Conservation (phyloP, 108 stramenopile species). For the Hondaea fermentalgiana region DNA sequence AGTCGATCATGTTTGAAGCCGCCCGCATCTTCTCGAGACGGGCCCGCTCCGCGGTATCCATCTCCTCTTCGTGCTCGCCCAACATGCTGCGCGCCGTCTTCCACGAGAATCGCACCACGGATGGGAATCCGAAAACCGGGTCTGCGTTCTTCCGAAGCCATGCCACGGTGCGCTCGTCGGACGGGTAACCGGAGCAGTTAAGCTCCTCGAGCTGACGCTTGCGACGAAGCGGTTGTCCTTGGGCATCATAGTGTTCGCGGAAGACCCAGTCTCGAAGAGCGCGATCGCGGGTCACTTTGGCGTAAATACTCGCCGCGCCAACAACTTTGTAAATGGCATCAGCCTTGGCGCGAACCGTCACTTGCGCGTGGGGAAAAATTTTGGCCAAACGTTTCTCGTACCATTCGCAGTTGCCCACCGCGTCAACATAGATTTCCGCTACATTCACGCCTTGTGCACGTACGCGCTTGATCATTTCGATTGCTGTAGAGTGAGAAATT, state of each 20-base stretch:
- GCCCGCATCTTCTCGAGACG: neutral
- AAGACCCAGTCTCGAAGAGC: conserved; percentile 7
- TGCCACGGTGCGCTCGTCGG: neutral
- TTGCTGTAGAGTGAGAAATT: conserved; percentile 68
- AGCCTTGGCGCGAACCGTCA: conserved; percentile 80
- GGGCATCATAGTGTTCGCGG: conserved; percentile 5
- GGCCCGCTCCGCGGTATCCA: neutral
- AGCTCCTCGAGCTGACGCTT: neutral
- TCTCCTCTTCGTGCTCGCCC: neutral
- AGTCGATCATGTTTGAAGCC: neutral
- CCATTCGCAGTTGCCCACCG: conserved; percentile 63
- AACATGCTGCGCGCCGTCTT: neutral
- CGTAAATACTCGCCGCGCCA: conserved; percentile 61
- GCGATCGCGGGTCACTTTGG: conserved; percentile 67
- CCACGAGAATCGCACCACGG: neutral
- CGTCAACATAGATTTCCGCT: conserved; percentile 63
- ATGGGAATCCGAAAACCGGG: neutral
- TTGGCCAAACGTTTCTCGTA: conserved; percentile 60
- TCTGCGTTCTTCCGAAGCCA: neutral
- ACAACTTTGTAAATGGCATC: conserved; percentile 79
- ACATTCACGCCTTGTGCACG: conserved; percentile 55
- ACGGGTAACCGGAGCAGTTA: neutral
- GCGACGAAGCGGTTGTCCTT: neutral
- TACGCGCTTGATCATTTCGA: conserved; percentile 63
- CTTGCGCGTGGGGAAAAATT: conserved; percentile 58